Evolutionary conservation across 2,329 filamentous ascomycete genomes (phyloP).

Genomic region (Ceratocystis albifundus): DNA sequence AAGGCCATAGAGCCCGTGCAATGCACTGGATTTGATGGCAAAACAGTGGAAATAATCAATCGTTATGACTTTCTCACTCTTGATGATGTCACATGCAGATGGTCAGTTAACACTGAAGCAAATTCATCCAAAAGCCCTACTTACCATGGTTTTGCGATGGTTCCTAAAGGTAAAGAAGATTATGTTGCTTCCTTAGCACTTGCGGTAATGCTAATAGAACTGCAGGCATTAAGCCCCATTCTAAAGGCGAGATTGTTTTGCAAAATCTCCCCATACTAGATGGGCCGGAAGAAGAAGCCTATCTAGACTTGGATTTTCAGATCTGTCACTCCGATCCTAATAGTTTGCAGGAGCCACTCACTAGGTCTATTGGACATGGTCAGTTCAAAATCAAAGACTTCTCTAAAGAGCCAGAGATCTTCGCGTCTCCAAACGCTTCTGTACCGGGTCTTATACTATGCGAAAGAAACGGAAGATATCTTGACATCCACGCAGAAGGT

Average conservation of each 20-base stretch:
- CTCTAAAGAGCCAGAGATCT: neutral
- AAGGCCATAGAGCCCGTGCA: conserved; percentile 50
- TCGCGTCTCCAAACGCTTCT: neutral
- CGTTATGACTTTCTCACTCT: conserved; percentile 44
- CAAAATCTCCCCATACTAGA: neutral
- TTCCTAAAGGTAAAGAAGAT: neutral
- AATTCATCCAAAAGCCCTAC: neutral
- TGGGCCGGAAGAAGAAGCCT: conserved; percentile 25
- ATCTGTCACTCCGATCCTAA: neutral
- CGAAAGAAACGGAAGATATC: conserved; percentile 24
- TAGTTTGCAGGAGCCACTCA: neutral
- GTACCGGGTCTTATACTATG: conserved; percentile 25
- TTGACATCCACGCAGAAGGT: neutral
- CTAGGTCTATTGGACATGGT: neutral
- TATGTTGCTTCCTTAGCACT: neutral
- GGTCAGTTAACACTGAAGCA: neutral
- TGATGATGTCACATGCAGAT: conserved; percentile 38
- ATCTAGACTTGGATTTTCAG: conserved; percentile 27
- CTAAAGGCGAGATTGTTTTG: conserved; percentile 30
- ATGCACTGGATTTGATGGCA: conserved; percentile 35
- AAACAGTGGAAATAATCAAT: conserved; percentile 39
- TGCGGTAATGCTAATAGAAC: neutral
- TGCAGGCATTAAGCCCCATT: conserved; percentile 37
- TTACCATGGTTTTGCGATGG: neutral
- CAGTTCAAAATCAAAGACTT: neutral